Conservation (phyloP, 2,329 filamentous ascomycete genomes). For the Cladosporium sp. region DNA sequence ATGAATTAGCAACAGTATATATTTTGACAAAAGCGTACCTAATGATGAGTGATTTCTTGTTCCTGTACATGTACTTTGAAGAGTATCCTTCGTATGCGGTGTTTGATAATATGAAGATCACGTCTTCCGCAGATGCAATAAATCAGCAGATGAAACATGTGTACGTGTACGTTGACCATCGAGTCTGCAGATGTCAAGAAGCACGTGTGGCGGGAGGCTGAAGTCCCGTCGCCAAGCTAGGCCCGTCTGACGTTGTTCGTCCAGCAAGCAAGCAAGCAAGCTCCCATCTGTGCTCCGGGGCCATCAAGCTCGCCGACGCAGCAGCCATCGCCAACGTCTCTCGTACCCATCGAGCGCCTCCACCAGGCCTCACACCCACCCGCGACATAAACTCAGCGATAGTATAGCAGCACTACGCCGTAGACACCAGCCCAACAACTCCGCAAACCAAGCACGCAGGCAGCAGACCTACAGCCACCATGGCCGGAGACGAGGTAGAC, state of each 20-base stretch:
- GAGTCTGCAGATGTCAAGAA: background rate
- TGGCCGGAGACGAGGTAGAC: slow-evolving; percentile 42
- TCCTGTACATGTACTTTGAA: background rate
- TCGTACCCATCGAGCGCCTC: slow-evolving; percentile 14
- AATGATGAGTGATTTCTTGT: background rate
- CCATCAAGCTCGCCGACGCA: slow-evolving; percentile 8
- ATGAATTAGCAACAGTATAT: slow-evolving; percentile 6
- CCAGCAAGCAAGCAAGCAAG: background rate
- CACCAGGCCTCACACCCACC: slow-evolving; percentile 3
- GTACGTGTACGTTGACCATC: background rate
- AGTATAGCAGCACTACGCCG: slow-evolving; percentile 19
- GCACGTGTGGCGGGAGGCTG: slow-evolving; percentile 1
- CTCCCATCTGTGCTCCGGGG: slow-evolving; percentile 2
- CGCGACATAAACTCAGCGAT: background rate
- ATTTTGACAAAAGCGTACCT: background rate
- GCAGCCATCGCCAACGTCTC: slow-evolving; percentile 7
- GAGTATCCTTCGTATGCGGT: background rate
- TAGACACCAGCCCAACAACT: background rate
- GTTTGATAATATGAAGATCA: no score
- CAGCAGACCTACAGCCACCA: slow-evolving; percentile 22
- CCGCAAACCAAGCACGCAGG: background rate
- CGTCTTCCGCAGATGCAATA: background rate
- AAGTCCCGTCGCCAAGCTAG: background rate
- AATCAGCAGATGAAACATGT: background rate
- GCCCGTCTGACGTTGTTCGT: background rate